Base-by-base conservation (phyloP, 2,329 filamentous ascomycete species). In the Pleurostoma richardsiae region DNA sequence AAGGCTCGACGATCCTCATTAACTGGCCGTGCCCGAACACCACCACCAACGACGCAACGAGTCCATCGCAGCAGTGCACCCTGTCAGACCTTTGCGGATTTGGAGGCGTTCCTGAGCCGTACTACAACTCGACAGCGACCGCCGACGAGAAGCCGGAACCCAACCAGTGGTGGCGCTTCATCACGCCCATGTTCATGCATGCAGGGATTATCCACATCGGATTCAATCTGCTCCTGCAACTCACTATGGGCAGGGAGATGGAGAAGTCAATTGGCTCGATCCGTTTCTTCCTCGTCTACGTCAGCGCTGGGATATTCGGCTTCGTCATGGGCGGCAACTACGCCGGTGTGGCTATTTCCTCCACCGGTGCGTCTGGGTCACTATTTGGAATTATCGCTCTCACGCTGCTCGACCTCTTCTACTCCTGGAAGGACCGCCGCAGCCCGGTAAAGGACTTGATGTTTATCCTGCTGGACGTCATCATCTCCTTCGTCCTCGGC, bases 151-250 rank as follows among this genome's bases (percentile, higher is more conserved):
- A 52, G 7, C 76, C 85, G 3, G 76, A 81, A 50, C 94, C 94
- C 1, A 84, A 97, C 62, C 94, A 99, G 65, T 99, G 94, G 94
- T 99, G 81, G 69, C 87, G 94, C 50, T 97, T 99, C 71, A 96
- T 99, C 60, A 72, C 86, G 2, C 92, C 94, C 38, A 96, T 99
- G 51, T 99, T 99, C 70, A 73, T 99, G 58, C 94, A 99, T 60
- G 90, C 90, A 2, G 94, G 94, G 10, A 70, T 99, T 47, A 85
- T 99, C 52, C 94, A 99, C 62, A 96, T 99, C 49, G 88, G 83
- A 11, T 96, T 97, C 77, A 99, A 99, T 67, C 77, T 99, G 68
- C 77, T 97, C 6, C 77, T 96, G 27, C 94, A 99, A 65, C 69
- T 96, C 59, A 95, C 89, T 0, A 80, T 97, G 46, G 94, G 87